Conservation (phyloP, 495 filamentous ascomycete species). For the Xylaria flabelliformis region DNA sequence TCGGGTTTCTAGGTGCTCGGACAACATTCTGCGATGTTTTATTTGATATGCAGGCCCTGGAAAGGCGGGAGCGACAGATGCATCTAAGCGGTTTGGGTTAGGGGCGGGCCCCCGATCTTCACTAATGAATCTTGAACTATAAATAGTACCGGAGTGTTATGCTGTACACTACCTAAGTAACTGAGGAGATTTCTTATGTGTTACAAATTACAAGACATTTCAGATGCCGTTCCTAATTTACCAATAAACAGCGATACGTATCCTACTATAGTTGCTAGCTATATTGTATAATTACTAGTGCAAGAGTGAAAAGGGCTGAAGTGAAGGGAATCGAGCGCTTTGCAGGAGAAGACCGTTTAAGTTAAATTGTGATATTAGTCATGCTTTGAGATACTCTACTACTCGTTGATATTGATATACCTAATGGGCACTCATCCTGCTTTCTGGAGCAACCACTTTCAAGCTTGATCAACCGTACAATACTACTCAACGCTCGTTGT, state of each 20-base stretch:
- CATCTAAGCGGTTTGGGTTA: background rate
- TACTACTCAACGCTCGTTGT: background rate
- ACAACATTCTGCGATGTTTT: background rate
- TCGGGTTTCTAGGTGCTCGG: background rate
- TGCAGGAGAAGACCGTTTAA: background rate
- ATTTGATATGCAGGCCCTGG: background rate
- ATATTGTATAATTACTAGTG: background rate
- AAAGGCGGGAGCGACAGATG: background rate
- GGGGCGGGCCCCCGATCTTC: background rate
- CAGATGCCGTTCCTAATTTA: background rate
- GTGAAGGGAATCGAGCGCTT: background rate
- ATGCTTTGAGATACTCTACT: conserved; percentile 7
- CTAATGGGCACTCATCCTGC: background rate
- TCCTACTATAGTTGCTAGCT: background rate
- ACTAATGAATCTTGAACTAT: too few species aligned
- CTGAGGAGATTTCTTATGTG: background rate
- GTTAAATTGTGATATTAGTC: background rate
- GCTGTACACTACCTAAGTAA: too few species aligned
- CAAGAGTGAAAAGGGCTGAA: background rate
- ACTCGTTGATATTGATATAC: background rate
- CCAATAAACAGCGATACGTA: background rate
- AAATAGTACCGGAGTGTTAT: too few species aligned
- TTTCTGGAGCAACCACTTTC: background rate
- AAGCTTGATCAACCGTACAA: background rate
- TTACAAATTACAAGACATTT: background rate